Evolutionary conservation across 2,329 filamentous ascomycete species (phyloP).

Genomic region (Ampelomyces quisqualis): DNA sequence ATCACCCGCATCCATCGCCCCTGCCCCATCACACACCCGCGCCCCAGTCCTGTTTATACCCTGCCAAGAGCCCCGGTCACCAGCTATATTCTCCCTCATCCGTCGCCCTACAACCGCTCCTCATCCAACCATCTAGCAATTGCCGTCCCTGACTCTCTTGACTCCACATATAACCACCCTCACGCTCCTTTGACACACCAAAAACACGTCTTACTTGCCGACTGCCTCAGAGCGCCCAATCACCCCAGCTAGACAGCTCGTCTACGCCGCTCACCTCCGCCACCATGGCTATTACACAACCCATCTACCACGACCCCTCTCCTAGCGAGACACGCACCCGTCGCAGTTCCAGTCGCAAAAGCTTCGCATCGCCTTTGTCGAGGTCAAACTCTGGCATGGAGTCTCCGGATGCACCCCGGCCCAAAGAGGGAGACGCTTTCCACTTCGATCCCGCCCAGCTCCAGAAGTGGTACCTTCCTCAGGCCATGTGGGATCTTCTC

Average conservation of each 20-base stretch:
- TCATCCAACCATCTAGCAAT: conserved; percentile 14
- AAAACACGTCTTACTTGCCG: conserved; percentile 5
- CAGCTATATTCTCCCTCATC: conserved; percentile 24
- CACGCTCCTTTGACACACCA: conserved; percentile 17
- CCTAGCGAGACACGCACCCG: conserved; percentile 19
- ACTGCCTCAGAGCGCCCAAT: conserved; percentile 3
- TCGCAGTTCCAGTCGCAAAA: conserved; percentile 31
- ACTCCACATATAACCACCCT: conserved; percentile 22
- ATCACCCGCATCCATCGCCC: conserved; percentile 11
- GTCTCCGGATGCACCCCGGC: conserved; percentile 33
- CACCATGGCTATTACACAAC: conserved; percentile 23
- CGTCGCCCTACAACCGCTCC: conserved; percentile 9
- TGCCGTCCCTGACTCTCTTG: conserved; percentile 10
- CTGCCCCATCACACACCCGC: conserved; percentile 20
- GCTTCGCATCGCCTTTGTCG: conserved; percentile 25
- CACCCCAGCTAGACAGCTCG: conserved; percentile 9
- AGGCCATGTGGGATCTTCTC: conserved; percentile 41
- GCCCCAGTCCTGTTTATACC: conserved; percentile 21
- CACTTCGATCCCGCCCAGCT: conserved; percentile 43
- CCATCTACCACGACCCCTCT: conserved; percentile 24
- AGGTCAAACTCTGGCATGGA: conserved; percentile 26
- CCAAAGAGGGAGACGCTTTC: conserved; percentile 42
- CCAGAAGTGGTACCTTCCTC: conserved; percentile 41
- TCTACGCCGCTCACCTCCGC: conserved; percentile 3
- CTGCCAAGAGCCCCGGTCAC: conserved; percentile 26